phyloP scores from a whole-genome alignment of 345 rosid genomes.

The Arabis alpina region DNA sequence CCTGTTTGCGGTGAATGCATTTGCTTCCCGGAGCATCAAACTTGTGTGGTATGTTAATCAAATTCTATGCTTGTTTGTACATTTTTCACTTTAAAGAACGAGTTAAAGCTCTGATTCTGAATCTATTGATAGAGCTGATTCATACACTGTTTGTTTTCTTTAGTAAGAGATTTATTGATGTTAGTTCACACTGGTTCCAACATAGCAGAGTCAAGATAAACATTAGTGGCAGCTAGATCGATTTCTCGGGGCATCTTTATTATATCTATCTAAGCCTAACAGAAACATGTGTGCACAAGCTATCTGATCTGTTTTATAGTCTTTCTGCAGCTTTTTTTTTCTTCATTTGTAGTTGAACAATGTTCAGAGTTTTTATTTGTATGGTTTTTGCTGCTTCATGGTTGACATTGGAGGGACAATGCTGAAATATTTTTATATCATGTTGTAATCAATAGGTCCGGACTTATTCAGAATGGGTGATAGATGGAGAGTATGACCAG shows the following conservation, averaged over 20 bases:
- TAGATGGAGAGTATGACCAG: slow-evolving; percentile 98
- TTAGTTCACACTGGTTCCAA: background rate
- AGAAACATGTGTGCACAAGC: background rate
- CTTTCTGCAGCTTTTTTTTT: background rate
- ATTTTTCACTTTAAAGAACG: background rate
- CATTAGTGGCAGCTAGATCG: slow-evolving; percentile 1
- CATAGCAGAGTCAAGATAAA: background rate
- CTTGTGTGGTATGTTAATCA: slow-evolving; percentile 73
- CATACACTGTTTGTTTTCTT: background rate
- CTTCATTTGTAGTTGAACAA: background rate
- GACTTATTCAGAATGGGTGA: slow-evolving; percentile 99
- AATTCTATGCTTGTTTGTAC: background rate
- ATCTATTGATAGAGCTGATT: slow-evolving; percentile 9
- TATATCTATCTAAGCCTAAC: no score
- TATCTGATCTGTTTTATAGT: background rate
- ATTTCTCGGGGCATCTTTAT: background rate
- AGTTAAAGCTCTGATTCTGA: background rate
- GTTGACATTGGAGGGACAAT: slow-evolving; percentile 9
- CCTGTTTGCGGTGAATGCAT: slow-evolving; percentile 98
- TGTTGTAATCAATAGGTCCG: slow-evolving; percentile 61
- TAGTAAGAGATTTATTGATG: slow-evolving; percentile 4
- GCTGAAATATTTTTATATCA: slow-evolving; percentile 21
- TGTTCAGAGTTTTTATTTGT: background rate
- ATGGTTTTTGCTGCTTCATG: background rate
- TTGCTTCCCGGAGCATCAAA: slow-evolving; percentile 94